phyloP scores from a whole-genome alignment of 164 flowering plant species.

The Euptelea pleiosperma region DNA sequence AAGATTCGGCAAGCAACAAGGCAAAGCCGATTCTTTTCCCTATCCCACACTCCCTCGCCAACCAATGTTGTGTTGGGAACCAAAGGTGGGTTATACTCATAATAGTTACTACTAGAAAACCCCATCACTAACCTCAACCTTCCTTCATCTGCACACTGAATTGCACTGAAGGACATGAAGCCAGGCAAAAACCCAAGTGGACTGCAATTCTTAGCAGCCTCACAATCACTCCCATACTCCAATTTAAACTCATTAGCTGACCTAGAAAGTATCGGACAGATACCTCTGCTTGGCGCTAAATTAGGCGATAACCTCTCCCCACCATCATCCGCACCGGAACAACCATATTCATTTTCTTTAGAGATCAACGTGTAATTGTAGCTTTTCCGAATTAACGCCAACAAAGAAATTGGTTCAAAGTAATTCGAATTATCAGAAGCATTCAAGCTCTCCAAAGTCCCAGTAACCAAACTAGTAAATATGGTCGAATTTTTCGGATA shows the following conservation, averaged over 20 bases:
- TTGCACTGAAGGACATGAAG: conserved; percentile 25
- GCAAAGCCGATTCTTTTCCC: conserved; percentile 25
- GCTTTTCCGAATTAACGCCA: conserved; percentile 22
- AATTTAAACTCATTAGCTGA: conserved; percentile 15
- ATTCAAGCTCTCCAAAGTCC: conserved; percentile 43
- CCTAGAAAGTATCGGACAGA: conserved; percentile 23
- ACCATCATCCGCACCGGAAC: conserved; percentile 7
- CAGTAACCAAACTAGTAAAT: conserved; percentile 37
- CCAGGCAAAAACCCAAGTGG: conserved; percentile 38
- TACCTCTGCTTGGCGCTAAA: neutral
- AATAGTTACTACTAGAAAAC: conserved; percentile 23
- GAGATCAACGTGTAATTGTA: conserved; percentile 34
- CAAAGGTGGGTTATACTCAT: conserved; percentile 16
- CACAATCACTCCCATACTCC: conserved; percentile 34
- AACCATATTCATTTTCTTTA: conserved; percentile 13
- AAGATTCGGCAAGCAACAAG: conserved; percentile 47
- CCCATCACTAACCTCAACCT: conserved; percentile 25
- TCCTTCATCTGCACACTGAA: conserved; percentile 29
- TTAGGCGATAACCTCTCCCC: conserved; percentile 13
- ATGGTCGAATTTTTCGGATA: conserved; percentile 29
- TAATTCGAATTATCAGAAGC: conserved; percentile 5
- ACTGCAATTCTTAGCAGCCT: conserved; percentile 29
- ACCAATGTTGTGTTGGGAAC: conserved; percentile 37
- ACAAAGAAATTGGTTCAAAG: conserved; percentile 39
- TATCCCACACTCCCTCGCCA: conserved; percentile 65